Evolutionary conservation across 2,329 filamentous ascomycete species (phyloP), one percentile per base, ranked within the genome.

Genomic region (Penicillium concentricum): DNA sequence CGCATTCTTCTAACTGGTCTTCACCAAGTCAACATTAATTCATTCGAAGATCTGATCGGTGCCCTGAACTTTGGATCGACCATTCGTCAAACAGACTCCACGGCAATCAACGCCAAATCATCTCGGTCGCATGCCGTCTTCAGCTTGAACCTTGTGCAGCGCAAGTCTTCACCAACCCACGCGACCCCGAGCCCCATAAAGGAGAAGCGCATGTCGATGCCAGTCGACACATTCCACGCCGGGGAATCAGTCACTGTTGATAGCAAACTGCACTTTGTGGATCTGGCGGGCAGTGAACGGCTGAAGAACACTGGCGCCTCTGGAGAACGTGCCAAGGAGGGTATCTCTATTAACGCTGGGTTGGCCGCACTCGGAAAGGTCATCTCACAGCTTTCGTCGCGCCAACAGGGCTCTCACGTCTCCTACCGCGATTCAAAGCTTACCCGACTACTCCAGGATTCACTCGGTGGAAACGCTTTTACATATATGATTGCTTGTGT

Each of bases 401-500:
- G 92, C 58, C 87, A 92, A 63, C 79, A 89, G 43, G 92, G 91
- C 46, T 88, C 91, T 5, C 92, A 97, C 75, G 92, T 99, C 56
- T 99, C 94, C 2, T 99, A 99, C 73, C 91, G 94, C 62, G 94
- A 99, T 77, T 97, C 94, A n/a, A 92, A 92, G 72, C 86, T 99
- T 66, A 99, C 94, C 12, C 88, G 94, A 58, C 82, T 99, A 24
- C 84, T 99, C 18, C 94, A 99, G 79, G 94, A 99, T 75, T 99
- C 94, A 0, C 82, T 99, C 5, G 94, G 94, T 56, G 94, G 94
- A 5, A 97, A 96, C 72, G 94, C 94, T 35, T 96, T 97, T 71
- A 99, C 94, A 0, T 99, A 97, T 78, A 97, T 99, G 94, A 94
- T 99, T 77, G 94, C 94, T 9, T 99, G 94, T 76, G 92, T 99